Base-by-base conservation (phyloP, 2,329 filamentous ascomycete genomes). In the Ascochyta pisi region DNA sequence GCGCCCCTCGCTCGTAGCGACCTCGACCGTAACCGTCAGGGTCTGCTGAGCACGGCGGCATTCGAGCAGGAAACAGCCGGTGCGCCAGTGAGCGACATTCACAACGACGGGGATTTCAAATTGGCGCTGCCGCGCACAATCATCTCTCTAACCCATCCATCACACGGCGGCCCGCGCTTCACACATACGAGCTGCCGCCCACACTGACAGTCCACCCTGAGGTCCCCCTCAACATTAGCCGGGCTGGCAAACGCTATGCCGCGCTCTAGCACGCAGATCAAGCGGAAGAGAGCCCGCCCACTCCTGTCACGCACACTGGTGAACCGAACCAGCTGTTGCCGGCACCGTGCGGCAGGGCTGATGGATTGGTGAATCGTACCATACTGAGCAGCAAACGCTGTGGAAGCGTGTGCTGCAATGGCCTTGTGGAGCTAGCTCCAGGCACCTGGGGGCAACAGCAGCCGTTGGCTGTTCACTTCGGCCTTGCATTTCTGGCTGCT, bases 221-320 rank as follows among this genome's bases (percentile, higher is more conserved):
- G 12, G 31, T 45, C 55, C 57, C 35, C 57, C 35, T 52, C 49
- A 63, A 60, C 57, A 68, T 67, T 70, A 67, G 43, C 68, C 68
- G 52, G 52, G 26, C 45, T 39, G 64, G 64, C 57, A 63, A 64
- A 66, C 64, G 64, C 62, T 60, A 58, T 65, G 58, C 63, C 61
- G 47, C 57, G 34, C 44, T 44, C 55, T 58, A 63, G 58, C 58
- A 52, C 44, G 63, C 61, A 65, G 66, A 69, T 69, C 66, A 61
- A 58, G 53, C 68, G 68, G 70, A 70, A 62, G 48, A 60, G 46
- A 55, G 60, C 53, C 67, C 66, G 61, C 59, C 65, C 63, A 65
- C 58, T 67, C 54, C 54, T 63, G 66, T 70, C 64, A 57, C 58
- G 53, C 56, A 60, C 27, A 41, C 46, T 57, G 54, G 46, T 37